Conservation (phyloP, 2,329 filamentous ascomycete species). For the Fusarium tricinctum region DNA sequence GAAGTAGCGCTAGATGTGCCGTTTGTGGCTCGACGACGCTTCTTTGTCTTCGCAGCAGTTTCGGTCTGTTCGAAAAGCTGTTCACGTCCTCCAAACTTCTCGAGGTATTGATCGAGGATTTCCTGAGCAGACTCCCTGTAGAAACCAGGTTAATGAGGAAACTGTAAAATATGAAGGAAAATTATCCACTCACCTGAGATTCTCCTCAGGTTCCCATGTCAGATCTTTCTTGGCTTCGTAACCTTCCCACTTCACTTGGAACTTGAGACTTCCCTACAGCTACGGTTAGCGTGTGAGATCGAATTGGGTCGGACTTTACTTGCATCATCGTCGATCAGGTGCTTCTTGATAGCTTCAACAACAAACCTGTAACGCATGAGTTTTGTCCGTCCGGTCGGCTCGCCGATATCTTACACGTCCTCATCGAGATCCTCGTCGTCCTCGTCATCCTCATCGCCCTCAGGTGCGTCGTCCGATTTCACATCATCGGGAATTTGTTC, state of each 20-base stretch:
- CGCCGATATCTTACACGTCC: slow-evolving; percentile 57
- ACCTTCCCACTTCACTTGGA: slow-evolving; percentile 85
- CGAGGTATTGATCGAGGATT: slow-evolving; percentile 75
- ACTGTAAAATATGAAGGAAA: not conserved
- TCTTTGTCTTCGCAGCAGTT: slow-evolving; percentile 67
- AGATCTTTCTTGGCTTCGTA: slow-evolving; percentile 77
- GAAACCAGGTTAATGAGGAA: slow-evolving; percentile 7
- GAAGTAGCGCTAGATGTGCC: slow-evolving; percentile 52
- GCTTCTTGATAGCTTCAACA: slow-evolving; percentile 79
- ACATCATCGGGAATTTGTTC: slow-evolving; percentile 42
- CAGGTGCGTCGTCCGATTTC: slow-evolving; percentile 50
- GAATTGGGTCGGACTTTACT: slow-evolving; percentile 27
- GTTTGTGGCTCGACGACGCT: slow-evolving; percentile 66
- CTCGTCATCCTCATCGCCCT: slow-evolving; percentile 54
- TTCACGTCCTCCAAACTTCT: slow-evolving; percentile 73
- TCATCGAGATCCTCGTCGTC: slow-evolving; percentile 59
- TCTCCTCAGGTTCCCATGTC: slow-evolving; percentile 85
- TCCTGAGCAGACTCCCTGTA: slow-evolving; percentile 69
- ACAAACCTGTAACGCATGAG: slow-evolving; percentile 68
- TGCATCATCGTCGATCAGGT: slow-evolving; percentile 72
- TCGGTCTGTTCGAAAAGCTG: slow-evolving; percentile 66
- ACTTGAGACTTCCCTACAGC: slow-evolving; percentile 66
- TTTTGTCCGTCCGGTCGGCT: slow-evolving; percentile 26
- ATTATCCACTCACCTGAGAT: slow-evolving; percentile 56
- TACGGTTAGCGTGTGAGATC: slow-evolving; percentile 3